These are phyloP conservation scores for Diatrype stigma DNA, from an alignment of 2,329 filamentous ascomycete genomes.

Conservation along the genomic window DNA sequence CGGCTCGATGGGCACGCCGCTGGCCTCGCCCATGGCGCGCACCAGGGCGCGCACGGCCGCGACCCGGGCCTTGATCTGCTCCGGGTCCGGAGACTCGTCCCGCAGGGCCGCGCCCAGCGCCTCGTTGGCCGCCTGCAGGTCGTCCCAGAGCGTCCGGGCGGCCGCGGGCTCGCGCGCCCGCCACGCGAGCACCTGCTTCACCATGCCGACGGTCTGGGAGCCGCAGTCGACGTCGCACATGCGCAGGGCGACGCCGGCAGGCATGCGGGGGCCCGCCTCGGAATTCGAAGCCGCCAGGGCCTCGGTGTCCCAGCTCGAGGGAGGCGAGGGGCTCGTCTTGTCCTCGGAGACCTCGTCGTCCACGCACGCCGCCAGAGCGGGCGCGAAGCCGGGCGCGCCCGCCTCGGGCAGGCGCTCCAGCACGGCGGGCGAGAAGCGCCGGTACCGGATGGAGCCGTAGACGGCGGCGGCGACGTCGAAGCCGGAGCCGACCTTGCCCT, in stretches of 20 bases:
- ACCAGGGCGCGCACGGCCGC: constrained; percentile 57
- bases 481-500: constrained; percentile 93
- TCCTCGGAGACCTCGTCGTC: constrained; percentile 50
- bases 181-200: constrained; percentile 87
- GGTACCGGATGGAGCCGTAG: constrained; percentile 86
- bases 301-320: constrained; percentile 68
- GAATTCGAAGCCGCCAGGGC: too few species aligned
- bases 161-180: constrained; percentile 57
- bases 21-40: constrained; percentile 68
- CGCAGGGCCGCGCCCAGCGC: constrained; percentile 62
- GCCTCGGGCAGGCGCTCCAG: constrained; percentile 64
- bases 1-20: constrained; percentile 85
- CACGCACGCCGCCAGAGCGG: constrained; percentile 61
- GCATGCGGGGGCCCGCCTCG: constrained; percentile 50
- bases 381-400: constrained; percentile 62
- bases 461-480: constrained; percentile 94
- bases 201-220: constrained; percentile 91
- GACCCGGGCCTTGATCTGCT: constrained; percentile 43
- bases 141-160: constrained; percentile 69
- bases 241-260: constrained; percentile 68
- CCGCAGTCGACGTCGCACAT: constrained; percentile 98
- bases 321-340: too few species aligned
- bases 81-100: constrained; percentile 26
- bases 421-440: constrained; percentile 81
- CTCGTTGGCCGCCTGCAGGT: constrained; percentile 72